phyloP scores from a whole-genome alignment of 148 eudicot genomes.

The Salicornia ramosissima region DNA sequence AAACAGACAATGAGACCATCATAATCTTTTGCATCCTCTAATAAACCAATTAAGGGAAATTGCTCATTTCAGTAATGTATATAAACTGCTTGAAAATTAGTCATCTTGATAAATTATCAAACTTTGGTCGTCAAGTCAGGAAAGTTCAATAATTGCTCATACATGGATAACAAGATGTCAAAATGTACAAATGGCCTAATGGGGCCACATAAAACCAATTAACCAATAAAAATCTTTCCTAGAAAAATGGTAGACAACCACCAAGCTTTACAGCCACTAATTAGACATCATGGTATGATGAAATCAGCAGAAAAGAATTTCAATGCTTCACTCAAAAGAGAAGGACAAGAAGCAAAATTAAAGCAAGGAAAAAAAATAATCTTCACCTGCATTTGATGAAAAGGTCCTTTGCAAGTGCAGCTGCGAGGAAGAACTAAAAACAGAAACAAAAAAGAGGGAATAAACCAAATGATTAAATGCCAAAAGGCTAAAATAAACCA shows the following conservation, averaged over 20 bases:
- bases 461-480: neutral
- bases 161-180: neutral
- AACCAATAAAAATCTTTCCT: neutral
- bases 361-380: neutral
- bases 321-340: neutral
- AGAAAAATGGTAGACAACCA: neutral
- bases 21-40: no score
- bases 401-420: slow-evolving; percentile 42
- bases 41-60: neutral
- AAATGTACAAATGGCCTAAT: neutral
- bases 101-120: neutral
- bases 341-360: neutral
- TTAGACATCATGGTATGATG: neutral
- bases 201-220: neutral
- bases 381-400: slow-evolving; percentile 55
- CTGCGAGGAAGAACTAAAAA: slow-evolving; percentile 34
- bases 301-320: neutral
- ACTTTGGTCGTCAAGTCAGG: neutral
- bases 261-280: neutral
- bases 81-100: neutral
- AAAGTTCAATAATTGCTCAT: neutral
- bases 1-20: neutral
- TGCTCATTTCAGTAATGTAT: neutral
- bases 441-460: slow-evolving; percentile 9
- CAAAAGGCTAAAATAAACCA: slow-evolving; percentile 5